phyloP scores from a whole-genome alignment of 106 monocot genomes.

The Alisma plantagoaquatica region DNA sequence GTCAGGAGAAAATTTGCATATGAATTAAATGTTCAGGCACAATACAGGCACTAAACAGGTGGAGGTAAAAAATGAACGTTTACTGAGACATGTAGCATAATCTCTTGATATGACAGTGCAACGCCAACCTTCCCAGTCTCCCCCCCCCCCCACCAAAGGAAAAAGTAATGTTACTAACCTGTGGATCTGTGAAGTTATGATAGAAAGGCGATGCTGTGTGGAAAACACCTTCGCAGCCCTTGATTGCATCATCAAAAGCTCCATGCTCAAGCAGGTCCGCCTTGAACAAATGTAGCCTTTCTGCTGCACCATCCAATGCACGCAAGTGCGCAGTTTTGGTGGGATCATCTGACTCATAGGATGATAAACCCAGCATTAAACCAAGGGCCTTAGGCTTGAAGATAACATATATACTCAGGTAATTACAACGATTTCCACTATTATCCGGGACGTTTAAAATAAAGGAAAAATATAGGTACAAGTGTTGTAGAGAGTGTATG shows the following conservation, averaged over 20 bases:
- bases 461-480: no score
- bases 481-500: no score
- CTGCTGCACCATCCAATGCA: constrained; percentile 45
- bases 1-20: no score
- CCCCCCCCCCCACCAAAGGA: no score
- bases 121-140: no score
- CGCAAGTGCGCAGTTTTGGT: constrained; percentile 57
- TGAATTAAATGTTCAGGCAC: no score
- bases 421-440: not conserved
- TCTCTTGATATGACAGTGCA: no score
- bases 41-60: no score
- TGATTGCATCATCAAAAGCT: constrained; percentile 44
- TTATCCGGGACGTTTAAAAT: not conserved
- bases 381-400: not conserved
- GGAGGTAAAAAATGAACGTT: no score
- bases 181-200: constrained; percentile 35
- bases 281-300: constrained; percentile 51
- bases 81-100: no score
- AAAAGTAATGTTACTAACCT: constrained; percentile 36
- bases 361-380: not conserved
- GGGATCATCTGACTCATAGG: constrained; percentile 39
- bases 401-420: constrained; percentile 1
- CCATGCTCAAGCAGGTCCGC: constrained; percentile 61
- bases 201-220: constrained; percentile 78
- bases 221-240: constrained; percentile 67